Base-by-base conservation (phyloP, 2,329 filamentous ascomycete genomes). In the Trichoderma asperellum region DNA sequence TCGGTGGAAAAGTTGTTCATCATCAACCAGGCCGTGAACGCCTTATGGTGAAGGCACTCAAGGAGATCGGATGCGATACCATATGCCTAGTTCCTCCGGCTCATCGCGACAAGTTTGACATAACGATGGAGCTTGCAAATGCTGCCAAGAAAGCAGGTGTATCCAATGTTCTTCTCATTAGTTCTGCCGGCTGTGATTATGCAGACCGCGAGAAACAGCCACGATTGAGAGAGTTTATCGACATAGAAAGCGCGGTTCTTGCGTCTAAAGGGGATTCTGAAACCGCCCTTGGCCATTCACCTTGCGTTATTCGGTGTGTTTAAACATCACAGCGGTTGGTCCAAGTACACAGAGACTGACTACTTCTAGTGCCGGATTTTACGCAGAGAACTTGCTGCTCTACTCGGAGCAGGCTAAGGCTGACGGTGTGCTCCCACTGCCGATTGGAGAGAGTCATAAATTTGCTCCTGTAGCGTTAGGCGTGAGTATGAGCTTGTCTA, bases 351-450 rank as follows among this genome's bases (percentile, higher is more conserved):
- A 57, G 7, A 24, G 24, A 27, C 21, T 47, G 7, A 59, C n/a
- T 14, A 18, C 10, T 11, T 29, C 2, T 35, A 84, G 83, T 5
- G 82, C 83, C 18, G 83, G 83, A 3, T 85, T 85, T 72, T 85
- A 85, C 70, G 82, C 83, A 3, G 83, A 86, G 74, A 86, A 86
- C 66, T 75, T 86, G n/a, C 77, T 86, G 2, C 73, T 82, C 1
- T 85, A 86, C 71, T 77, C 81, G 2, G 79, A 79, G 1, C 82
- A 85, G 71, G 82, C 81, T 10, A 77, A 83, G 68, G 75, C 80
- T 29, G 81, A 84, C 47, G 82, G 81, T 0, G 70, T 79, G 2
- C 74, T 86, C 16, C 83, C 83, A 0, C 72, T 86, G 11, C 84
- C 84, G 0, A 81, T 85, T 70, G 83, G 83, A 8, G 72, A 79